Evolutionary conservation across 179 eudicot species (phyloP).

Genomic region (Heliamphora pulchella): DNA sequence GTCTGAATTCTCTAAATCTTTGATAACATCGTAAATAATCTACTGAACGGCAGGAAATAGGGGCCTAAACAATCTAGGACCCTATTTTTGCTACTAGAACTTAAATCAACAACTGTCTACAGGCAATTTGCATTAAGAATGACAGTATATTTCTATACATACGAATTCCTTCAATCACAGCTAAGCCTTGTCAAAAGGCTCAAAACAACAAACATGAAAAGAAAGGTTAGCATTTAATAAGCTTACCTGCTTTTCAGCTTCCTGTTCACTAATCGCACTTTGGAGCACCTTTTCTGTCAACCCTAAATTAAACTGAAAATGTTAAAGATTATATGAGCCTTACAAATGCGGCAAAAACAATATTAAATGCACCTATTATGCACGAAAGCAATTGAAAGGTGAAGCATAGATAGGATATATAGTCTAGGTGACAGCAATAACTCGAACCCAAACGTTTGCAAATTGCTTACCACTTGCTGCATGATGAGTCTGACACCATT

Average conservation of each 20-base stretch:
- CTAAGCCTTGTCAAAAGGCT: background rate
- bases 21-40: too few relatives aligned
- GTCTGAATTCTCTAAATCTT: too few relatives aligned
- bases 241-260: slow-evolving; percentile 82
- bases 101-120: too few relatives aligned
- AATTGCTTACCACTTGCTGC: slow-evolving; percentile 71
- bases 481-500: slow-evolving; percentile 88
- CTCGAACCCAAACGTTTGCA: background rate
- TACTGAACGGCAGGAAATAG: too few relatives aligned
- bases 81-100: too few relatives aligned
- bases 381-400: background rate
- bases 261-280: slow-evolving; percentile 58
- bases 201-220: background rate
- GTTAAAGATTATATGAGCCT: slow-evolving; percentile 4
- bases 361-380: background rate
- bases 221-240: slow-evolving; percentile 1
- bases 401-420: slow-evolving; percentile 1
- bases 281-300: slow-evolving; percentile 66
- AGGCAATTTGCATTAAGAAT: too few relatives aligned
- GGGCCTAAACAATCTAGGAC: too few relatives aligned
- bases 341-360: background rate
- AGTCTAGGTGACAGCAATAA: slow-evolving; percentile 1
- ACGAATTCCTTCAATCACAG: background rate
- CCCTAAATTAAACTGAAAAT: slow-evolving; percentile 35
- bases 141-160: background rate